phyloP scores from a whole-genome alignment of 2,329 filamentous ascomycete genomes.

The Alternaria ethzedia region DNA sequence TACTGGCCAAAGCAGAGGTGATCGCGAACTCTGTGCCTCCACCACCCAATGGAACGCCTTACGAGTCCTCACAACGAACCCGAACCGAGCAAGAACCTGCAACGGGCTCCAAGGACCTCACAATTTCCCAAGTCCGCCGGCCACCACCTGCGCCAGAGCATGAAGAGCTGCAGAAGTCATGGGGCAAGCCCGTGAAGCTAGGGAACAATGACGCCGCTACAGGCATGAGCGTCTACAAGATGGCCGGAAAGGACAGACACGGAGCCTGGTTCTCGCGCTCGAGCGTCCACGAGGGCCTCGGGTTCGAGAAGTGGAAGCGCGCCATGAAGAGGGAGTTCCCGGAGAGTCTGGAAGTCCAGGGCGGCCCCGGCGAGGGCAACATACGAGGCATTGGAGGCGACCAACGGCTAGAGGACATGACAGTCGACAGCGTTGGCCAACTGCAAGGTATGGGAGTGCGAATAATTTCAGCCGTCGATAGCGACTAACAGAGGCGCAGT shows the following conservation, averaged over 20 bases:
- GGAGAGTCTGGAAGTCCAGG: constrained; percentile 75
- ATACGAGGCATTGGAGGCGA: constrained; percentile 88
- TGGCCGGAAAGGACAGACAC: constrained; percentile 77
- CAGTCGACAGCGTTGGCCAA: constrained; percentile 65
- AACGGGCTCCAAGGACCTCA: constrained; percentile 59
- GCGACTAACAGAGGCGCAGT: constrained; percentile 57
- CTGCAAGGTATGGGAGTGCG: constrained; percentile 61
- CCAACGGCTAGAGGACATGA: constrained; percentile 69
- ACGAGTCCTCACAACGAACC: constrained; percentile 59
- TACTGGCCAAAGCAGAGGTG: constrained; percentile 66
- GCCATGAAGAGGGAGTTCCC: constrained; percentile 81
- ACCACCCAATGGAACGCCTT: constrained; percentile 54
- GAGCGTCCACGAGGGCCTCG: constrained; percentile 79
- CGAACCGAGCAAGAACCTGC: constrained; percentile 63
- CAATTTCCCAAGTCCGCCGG: constrained; percentile 58
- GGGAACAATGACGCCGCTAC: constrained; percentile 75
- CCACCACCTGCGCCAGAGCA: constrained; percentile 60
- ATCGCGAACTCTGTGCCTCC: constrained; percentile 79
- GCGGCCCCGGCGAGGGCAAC: constrained; percentile 72
- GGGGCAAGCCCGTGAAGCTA: constrained; percentile 82
- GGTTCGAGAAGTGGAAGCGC: constrained; percentile 78
- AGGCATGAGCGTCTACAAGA: constrained; percentile 79
- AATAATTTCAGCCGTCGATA: not conserved
- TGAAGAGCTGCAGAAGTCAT: constrained; percentile 73
- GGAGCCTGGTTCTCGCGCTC: constrained; percentile 89